Conservation (phyloP, 495 filamentous ascomycete genomes). For the Hyaloscypha finlandica region DNA sequence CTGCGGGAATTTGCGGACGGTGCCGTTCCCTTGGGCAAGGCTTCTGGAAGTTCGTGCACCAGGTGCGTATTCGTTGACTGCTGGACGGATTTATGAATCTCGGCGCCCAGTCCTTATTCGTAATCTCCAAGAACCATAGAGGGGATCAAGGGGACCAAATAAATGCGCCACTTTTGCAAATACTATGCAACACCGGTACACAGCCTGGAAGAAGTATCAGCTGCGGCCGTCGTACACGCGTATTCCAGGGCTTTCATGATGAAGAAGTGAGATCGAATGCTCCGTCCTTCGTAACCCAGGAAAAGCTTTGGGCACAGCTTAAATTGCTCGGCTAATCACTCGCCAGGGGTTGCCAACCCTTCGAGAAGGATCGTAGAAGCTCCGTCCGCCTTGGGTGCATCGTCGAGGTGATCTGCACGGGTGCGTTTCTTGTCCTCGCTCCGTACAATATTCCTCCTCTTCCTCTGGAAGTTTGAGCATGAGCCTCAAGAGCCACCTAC, state of each 20-base stretch:
- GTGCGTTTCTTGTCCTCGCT: background rate
- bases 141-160: background rate
- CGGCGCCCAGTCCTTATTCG: background rate
- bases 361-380: conserved; percentile 4
- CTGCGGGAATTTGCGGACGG: conserved; percentile 10
- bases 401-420: background rate
- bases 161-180: background rate
- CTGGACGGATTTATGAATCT: background rate
- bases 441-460: background rate
- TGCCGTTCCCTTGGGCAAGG: background rate
- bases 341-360: background rate
- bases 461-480: background rate
- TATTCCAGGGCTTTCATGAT: background rate
- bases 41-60: background rate
- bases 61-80: background rate
- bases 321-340: background rate
- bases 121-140: background rate
- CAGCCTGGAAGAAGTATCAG: background rate
- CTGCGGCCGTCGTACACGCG: background rate
- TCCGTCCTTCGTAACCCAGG: background rate
- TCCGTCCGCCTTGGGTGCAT: background rate
- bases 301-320: conserved; percentile 13
- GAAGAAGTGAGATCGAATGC: background rate
- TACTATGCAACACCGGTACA: background rate
- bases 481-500: conserved; percentile 17